Percentiles rank a stretch among this genome's conserved stretches.
Conservation (phyloP, 1,284 basidiomycete genomes). For the Microbotryum silenes-acaulis region DNA sequence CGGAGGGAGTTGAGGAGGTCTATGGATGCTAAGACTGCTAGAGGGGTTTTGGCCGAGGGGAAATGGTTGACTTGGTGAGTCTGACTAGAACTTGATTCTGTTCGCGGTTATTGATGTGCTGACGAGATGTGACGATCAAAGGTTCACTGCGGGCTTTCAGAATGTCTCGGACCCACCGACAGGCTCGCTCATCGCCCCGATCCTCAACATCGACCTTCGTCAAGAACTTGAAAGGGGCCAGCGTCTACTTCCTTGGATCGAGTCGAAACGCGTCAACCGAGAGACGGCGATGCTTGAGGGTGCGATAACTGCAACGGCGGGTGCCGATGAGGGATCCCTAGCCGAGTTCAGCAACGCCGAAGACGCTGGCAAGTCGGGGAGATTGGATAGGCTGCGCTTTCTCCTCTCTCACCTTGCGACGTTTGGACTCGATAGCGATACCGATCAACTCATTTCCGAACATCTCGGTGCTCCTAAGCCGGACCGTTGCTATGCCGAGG, state of each 20-base stretch:
- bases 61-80: slow-evolving; percentile 64
- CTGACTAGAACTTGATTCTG: no score
- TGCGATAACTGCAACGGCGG: not conserved
- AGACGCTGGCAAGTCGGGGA: slow-evolving; percentile 22
- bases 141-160: not conserved
- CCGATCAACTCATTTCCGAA: slow-evolving; percentile 56
- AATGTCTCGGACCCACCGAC: not conserved
- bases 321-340: slow-evolving; percentile 25
- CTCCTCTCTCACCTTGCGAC: slow-evolving; percentile 46
- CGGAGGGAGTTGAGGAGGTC: slow-evolving; percentile 78
- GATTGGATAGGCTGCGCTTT: slow-evolving; percentile 19
- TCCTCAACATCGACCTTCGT: slow-evolving; percentile 13
- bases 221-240: not conserved
- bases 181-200: slow-evolving; percentile 2
- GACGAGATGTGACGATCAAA: no score
- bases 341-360: slow-evolving; percentile 33
- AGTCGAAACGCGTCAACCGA: not conserved
- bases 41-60: slow-evolving; percentile 61
- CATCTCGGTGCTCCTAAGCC: slow-evolving; percentile 42
- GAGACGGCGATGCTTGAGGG: no score
- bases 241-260: slow-evolving; percentile 13
- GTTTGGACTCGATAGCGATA: slow-evolving; percentile 45
- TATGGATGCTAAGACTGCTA: slow-evolving; percentile 64
- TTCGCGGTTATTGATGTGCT: no score
- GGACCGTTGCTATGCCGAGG: not conserved